Base-by-base conservation (phyloP, 805 yeast genomes). In the Starmerella vaccinii region DNA sequence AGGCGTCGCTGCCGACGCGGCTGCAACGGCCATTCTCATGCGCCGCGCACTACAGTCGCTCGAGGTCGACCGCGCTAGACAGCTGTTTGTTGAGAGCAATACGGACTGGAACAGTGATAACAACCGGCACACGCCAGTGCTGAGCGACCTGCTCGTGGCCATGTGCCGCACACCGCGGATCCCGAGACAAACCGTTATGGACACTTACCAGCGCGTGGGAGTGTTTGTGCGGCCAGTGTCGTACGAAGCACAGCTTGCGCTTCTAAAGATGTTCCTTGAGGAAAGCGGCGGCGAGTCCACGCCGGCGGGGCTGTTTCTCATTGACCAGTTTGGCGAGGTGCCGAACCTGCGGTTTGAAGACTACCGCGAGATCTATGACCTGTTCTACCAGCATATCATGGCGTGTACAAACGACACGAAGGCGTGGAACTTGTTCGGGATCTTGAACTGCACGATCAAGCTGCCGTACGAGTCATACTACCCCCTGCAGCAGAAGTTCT, bases 341-440 rank as follows among this genome's bases (percentile, higher is more conserved):
- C 63, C 63, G 4, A 51, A 43, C 5, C 49, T 65, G 21, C 52
- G 60, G 7, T 54, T 56, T 43, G 59, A 57, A 0, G 59, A 63
- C 18, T 65, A 67, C 38, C 63, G 75, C 1, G 64, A 65, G n/a
- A 55, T 76, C 2, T 68, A 66, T 51, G 61, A 67, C 5, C 66
- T 76, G 0, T 63, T 81, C 51, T 71, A 71, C 58, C 66, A 72
- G 15, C 72, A 77, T 55, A 67, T 78, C 9, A 54, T 72, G 23
- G 55, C 68, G 0, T 66, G 71, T 22, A 51, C 63, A 5, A 64
- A 69, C 30, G 61, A 67, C 13, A 63, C 70, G 21, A 74, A 73
- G 51, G 75, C 78, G 0, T 81, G 82, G 82, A 72, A 71, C 6
- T 65, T 82, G 5, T 82, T 79, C 56, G 77, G 77, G 4, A 76